Evolutionary conservation across 140 eudicot genomes (phyloP), one percentile per base, ranked within the genome.

Genomic region (Oenanthe javanica): DNA sequence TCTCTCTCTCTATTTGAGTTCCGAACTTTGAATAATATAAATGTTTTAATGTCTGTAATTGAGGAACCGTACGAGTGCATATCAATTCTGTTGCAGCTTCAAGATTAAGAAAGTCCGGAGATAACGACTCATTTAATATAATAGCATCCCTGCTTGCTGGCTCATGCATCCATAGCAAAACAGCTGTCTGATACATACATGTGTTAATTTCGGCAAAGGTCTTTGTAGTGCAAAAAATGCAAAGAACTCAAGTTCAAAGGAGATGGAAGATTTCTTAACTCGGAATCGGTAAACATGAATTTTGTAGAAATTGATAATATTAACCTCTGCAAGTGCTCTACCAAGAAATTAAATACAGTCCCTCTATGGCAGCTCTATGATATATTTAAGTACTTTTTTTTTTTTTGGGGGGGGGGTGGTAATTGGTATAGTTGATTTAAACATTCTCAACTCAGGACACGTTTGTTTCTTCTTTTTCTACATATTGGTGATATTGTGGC

Each of bases 141-240:
- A 79, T 12, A 0, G 94, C 90, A 84, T 90, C 94, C 55, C 92
- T 83, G 77, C 82, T 78, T 70, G 94, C 89, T 84, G 94, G 94
- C 83, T 90, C 92, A 78, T 88, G 88, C 94, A 90, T 88, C 94
- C 94, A 90, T 63, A 88, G 89, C 57, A 86, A 36, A 61, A 90
- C 90, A 81, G 92, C 94, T 77, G 67, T 80, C 94, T 90, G 82
- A 64, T 19, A 21, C 31, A 21, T 61, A 61, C 70, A 61, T n/a
- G 67, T 59, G 67, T 59, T n/a, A 59, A 59, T 57, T 57, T 59
- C 36, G 36, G 9, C 36, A 21, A n/a, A 54, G 61, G 61, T 16
- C 7, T 3, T 43, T 3, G 59, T 15, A 15, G 59, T 15, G 59
- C 59, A 52, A 52, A 52, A 52, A 47, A 51, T 3, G 4, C 18